These are phyloP conservation scores for Thozetella sp. DNA, from an alignment of 495 filamentous ascomycete genomes.

Conservation along the genomic window DNA sequence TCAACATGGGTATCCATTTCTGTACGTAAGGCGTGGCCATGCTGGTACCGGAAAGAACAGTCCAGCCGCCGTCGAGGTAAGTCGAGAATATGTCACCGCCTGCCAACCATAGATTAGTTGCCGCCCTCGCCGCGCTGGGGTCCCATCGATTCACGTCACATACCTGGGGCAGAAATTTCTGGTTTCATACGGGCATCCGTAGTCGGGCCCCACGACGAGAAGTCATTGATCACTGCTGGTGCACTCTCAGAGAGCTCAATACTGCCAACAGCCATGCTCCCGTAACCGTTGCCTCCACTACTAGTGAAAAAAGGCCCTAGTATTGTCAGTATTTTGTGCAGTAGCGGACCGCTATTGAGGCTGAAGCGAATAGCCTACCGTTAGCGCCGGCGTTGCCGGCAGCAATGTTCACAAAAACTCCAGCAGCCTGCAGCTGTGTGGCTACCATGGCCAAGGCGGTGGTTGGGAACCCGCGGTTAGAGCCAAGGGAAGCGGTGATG, in stretches of 20 bases:
- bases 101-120: slow-evolving; percentile 11
- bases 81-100: slow-evolving; percentile 20
- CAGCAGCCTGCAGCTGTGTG: slow-evolving; percentile 11
- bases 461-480: slow-evolving; percentile 32
- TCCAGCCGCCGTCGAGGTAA: slow-evolving; percentile 15
- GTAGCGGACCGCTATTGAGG: no score
- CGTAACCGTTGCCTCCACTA: background rate
- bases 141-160: background rate
- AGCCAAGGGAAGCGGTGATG: slow-evolving; percentile 32
- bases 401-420: slow-evolving; percentile 22
- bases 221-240: slow-evolving; percentile 6
- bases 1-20: background rate
- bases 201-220: slow-evolving; percentile 40
- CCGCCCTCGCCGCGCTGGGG: background rate
- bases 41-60: slow-evolving; percentile 21
- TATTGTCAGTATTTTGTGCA: no score
- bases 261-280: background rate
- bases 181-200: slow-evolving; percentile 26
- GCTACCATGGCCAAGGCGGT: slow-evolving; percentile 17
- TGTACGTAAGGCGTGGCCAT: slow-evolving; percentile 28
- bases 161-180: slow-evolving; percentile 19
- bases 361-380: background rate
- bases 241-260: slow-evolving; percentile 12
- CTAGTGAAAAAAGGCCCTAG: background rate
- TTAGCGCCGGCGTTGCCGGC: slow-evolving; percentile 20